These are phyloP conservation scores for Eutrema heterophyllum DNA, from an alignment of 345 rosid species.

Conservation along the genomic window DNA sequence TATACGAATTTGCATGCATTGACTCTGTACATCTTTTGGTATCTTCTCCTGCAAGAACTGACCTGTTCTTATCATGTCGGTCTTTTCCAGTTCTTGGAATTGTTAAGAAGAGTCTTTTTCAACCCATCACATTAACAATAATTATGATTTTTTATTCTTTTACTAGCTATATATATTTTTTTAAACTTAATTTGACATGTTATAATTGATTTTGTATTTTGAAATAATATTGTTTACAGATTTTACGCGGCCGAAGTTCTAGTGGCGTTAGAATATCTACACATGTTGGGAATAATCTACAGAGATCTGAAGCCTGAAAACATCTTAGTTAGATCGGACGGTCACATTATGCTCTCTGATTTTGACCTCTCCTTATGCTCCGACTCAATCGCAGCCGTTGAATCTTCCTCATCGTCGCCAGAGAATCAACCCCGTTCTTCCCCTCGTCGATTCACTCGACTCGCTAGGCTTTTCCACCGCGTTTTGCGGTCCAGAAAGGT, in stretches of 20 bases:
- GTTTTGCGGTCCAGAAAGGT: conserved; percentile 61
- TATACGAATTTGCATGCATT: conserved; percentile 29
- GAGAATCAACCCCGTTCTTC: conserved; percentile 35
- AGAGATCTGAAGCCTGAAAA: conserved; percentile 95
- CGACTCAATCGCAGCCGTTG: conserved; percentile 75
- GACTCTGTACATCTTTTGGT: conserved; percentile 39
- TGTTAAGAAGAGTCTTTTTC: neutral
- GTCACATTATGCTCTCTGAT: conserved; percentile 98
- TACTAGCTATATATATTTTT: neutral
- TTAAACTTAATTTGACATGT: neutral
- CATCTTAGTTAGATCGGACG: conserved; percentile 82
- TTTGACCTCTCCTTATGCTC: conserved; percentile 86
- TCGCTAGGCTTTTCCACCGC: conserved; percentile 49
- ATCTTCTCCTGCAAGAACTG: conserved; percentile 31
- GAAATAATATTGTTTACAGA: conserved; percentile 33
- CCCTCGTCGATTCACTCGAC: conserved; percentile 28
- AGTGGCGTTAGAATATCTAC: conserved; percentile 91
- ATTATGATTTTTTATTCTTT: neutral
- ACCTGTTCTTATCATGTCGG: conserved; percentile 44
- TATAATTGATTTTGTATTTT: neutral
- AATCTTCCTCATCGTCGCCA: conserved; percentile 54
- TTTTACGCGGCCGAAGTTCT: conserved; percentile 91
- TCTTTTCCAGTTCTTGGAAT: conserved; percentile 30
- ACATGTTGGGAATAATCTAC: conserved; percentile 92
- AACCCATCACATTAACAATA: neutral